A percentile compares a stretch with the other conserved stretches of the same genome.
These are phyloP conservation scores for Neopestalotiopsis sp. DNA, from an alignment of 2,329 filamentous ascomycete genomes.

Conservation along the genomic window DNA sequence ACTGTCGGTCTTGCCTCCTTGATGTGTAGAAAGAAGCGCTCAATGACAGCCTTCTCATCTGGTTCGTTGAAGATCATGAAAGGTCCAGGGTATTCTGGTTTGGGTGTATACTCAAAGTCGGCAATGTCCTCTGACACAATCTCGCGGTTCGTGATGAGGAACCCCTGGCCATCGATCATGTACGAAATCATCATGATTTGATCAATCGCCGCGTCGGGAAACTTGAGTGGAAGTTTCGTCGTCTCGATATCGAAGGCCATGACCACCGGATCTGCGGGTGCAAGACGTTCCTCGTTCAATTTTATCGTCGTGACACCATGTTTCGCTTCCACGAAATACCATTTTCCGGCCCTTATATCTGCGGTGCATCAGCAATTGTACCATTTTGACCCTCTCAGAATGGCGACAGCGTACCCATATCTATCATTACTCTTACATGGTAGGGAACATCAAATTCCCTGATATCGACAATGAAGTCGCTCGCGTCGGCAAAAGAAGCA, in stretches of 20 bases:
- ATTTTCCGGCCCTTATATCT: conserved; percentile 93
- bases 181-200: conserved; percentile 99
- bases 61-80: conserved; percentile 99
- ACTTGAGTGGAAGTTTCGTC: conserved; percentile 93
- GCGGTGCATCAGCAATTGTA: not conserved
- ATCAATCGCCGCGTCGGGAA: conserved; percentile 91
- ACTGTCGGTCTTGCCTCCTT: conserved; percentile 94
- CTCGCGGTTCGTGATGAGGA: conserved; percentile 96
- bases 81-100: conserved; percentile 90
- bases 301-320: conserved; percentile 85
- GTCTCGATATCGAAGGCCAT: conserved; percentile 99
- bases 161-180: conserved; percentile 99
- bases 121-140: conserved; percentile 97
- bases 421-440: conserved; percentile 98
- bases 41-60: conserved; percentile 84
- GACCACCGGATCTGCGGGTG: conserved; percentile 94
- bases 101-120: conserved; percentile 98
- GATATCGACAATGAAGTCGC: conserved; percentile 98
- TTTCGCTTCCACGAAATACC: conserved; percentile 95
- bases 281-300: conserved; percentile 85
- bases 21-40: conserved; percentile 93
- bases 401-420: conserved; percentile 66
- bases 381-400: too few species aligned
- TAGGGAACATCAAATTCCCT: conserved; percentile 99
- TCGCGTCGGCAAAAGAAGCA: conserved; percentile 80